phyloP scores from a whole-genome alignment of 345 rosid species.

The Laguncularia racemosa region DNA sequence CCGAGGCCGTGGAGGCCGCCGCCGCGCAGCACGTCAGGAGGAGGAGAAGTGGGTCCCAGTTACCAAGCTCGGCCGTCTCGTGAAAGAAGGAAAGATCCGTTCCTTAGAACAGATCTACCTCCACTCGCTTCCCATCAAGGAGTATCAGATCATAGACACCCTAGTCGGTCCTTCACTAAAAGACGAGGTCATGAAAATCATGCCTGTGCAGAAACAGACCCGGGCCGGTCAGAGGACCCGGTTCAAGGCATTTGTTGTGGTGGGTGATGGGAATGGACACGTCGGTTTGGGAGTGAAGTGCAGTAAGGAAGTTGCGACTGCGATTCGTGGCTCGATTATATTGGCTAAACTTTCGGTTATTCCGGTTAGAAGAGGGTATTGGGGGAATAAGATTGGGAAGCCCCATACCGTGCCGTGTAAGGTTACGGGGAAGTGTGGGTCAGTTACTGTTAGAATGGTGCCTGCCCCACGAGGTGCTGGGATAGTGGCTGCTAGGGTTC shows the following conservation, averaged over 20 bases:
- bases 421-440: constrained; percentile 71
- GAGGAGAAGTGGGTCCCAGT: constrained; percentile 87
- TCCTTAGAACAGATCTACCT: constrained; percentile 70
- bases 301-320: constrained; percentile 66
- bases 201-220: constrained; percentile 88
- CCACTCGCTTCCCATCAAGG: constrained; percentile 84
- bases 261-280: constrained; percentile 57
- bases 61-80: constrained; percentile 88
- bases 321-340: constrained; percentile 56
- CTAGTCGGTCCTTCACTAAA: constrained; percentile 69
- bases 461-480: constrained; percentile 83
- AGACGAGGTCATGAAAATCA: constrained; percentile 95
- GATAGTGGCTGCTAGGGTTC: constrained; percentile 81
- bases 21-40: constrained; percentile 55
- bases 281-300: constrained; percentile 73
- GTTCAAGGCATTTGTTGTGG: constrained; percentile 70
- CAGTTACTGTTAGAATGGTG: constrained; percentile 68
- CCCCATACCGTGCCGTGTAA: constrained; percentile 71
- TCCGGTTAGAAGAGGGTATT: constrained; percentile 68
- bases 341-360: constrained; percentile 60
- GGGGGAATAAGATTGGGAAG: constrained; percentile 76
- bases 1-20: constrained; percentile 59
- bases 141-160: constrained; percentile 69
- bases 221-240: constrained; percentile 72
- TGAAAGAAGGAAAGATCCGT: constrained; percentile 33